Evolutionary conservation across 2,329 filamentous ascomycete genomes (phyloP), one percentile per base, ranked within the genome.

Genomic region (Fusarium paranaense): DNA sequence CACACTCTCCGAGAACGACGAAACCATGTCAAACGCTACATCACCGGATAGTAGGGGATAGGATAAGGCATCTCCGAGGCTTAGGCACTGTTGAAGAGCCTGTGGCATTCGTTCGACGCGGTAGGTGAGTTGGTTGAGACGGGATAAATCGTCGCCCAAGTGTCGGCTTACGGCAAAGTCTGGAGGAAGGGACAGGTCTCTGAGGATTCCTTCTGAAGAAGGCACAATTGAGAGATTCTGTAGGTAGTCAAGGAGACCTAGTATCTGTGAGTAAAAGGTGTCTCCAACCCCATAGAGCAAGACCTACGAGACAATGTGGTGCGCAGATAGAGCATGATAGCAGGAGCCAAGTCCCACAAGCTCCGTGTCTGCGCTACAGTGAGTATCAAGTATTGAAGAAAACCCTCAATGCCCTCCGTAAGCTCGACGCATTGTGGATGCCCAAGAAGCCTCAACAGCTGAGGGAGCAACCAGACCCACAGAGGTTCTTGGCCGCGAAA

Each of bases 401-500:
- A 87, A 4, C 81, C 81, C 73, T 89, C 85, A n/a, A 92, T 87
- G 13, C 86, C 85, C 20, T 83, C 80, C 11, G 84, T 83, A 14
- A 92, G 79, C 18, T 84, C 84, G 37, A 85, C 75, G 68, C 85
- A 90, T 47, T 84, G 81, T 18, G 76, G 79, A 78, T 88, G 87
- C 2, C 90, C 90, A 30, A 92, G 83, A 74, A 92, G 82, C 67
- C 82, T 87, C 73, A 90, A 86, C 50, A 90, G 83, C 79, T 86
- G 89, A 57, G 87, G 92, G 72, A 90, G 88, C 73, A 89, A 85
- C 91, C 91, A 93, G 42, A 89, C 80, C 87, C 92, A 93, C 47
- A 93, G 85, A 6, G 93, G 88, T 70, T 92, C 90, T 42, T 83
- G 82, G 18, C 91, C 89, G 45, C 89, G 85, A 60, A 87, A 87